Evolutionary conservation across 441 rosid genomes (phyloP).

Genomic region (Capsella rubella): DNA sequence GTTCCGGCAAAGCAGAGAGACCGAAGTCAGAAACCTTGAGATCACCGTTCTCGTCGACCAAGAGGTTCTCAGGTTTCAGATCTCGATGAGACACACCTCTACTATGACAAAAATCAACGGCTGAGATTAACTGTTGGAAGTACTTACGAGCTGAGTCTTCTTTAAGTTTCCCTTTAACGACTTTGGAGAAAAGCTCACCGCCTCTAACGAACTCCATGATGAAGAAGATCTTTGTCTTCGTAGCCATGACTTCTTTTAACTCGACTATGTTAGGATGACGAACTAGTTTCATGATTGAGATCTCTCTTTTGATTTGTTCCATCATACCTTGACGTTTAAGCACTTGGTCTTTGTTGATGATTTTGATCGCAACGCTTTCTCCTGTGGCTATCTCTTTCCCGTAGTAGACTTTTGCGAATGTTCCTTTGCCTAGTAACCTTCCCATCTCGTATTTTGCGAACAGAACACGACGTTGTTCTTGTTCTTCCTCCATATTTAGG

Average conservation of each 20-base stretch:
- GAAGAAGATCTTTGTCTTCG: constrained; percentile 71
- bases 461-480: constrained; percentile 51
- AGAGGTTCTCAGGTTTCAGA: constrained; percentile 80
- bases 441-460: constrained; percentile 85
- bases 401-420: constrained; percentile 80
- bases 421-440: constrained; percentile 72
- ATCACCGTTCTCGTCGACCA: constrained; percentile 72
- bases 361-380: constrained; percentile 74
- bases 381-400: constrained; percentile 55
- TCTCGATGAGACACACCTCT: constrained; percentile 86
- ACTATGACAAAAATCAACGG: constrained; percentile 87
- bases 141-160: constrained; percentile 75
- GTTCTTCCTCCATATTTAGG: constrained; percentile 47
- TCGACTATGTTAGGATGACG: constrained; percentile 82
- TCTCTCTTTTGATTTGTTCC: constrained; percentile 85
- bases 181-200: constrained; percentile 86
- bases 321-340: constrained; percentile 62
- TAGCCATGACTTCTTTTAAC: constrained; percentile 81
- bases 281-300: constrained; percentile 71
- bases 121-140: constrained; percentile 81
- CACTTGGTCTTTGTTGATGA: constrained; percentile 67
- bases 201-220: constrained; percentile 85
- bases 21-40: constrained; percentile 87
- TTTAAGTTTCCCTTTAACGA: constrained; percentile 63
- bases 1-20: constrained; percentile 78